These are phyloP conservation scores for Taiwanofungus camphoratus DNA, from an alignment of 1,284 basidiomycete genomes.

Conservation along the genomic window DNA sequence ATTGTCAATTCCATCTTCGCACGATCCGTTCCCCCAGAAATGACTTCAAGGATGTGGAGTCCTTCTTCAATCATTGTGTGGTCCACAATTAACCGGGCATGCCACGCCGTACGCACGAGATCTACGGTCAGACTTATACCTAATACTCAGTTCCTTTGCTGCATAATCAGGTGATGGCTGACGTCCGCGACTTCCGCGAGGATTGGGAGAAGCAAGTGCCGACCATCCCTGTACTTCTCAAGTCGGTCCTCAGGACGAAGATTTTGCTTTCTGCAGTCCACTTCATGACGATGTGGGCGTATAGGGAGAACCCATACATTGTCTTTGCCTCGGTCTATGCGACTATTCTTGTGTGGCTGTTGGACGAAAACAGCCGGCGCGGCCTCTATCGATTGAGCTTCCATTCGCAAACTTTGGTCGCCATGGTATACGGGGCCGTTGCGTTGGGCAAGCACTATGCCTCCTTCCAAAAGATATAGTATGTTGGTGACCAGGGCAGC, in stretches of 20 bases:
- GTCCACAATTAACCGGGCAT: constrained; percentile 14
- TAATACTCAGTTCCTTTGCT: not conserved
- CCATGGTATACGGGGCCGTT: constrained; percentile 8
- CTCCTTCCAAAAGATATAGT: too few relatives aligned
- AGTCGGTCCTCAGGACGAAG: constrained; percentile 10
- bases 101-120: constrained; percentile 14
- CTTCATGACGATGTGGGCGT: constrained; percentile 4
- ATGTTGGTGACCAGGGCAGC: too few relatives aligned
- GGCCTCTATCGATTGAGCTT: constrained; percentile 10
- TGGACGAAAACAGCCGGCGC: constrained; percentile 11
- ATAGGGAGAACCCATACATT: constrained; percentile 12
- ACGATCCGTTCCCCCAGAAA: not conserved
- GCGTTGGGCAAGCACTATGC: too few relatives aligned
- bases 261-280: constrained; percentile 10
- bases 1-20: constrained; percentile 10
- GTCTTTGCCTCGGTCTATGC: constrained; percentile 12
- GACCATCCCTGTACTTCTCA: constrained; percentile 14
- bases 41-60: constrained; percentile 5
- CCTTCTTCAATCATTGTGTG: constrained; percentile 11
- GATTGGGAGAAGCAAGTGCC: constrained; percentile 11
- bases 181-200: constrained; percentile 13
- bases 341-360: constrained; percentile 9
- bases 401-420: constrained; percentile 13
- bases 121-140: not conserved
- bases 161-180: constrained; percentile 11